Evolutionary conservation across 805 yeast species (phyloP), one percentile per base, ranked within the genome.

Genomic region (Metschnikowia picachoensis): DNA sequence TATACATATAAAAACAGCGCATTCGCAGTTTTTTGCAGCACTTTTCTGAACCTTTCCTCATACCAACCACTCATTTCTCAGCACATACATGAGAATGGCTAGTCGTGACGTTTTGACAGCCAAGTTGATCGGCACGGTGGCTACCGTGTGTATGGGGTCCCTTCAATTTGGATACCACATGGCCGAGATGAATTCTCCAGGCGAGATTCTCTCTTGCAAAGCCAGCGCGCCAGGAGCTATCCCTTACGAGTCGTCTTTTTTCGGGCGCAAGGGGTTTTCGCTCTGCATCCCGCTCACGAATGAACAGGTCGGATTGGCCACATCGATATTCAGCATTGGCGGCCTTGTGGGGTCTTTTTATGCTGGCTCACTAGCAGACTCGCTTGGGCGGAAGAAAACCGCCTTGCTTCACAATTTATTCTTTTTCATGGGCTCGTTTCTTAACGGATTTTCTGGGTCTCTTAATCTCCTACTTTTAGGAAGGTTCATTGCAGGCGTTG

Each of bases 141-240:
- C 74, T 1, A 79, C 86, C 11, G 80, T 83, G 6, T 86, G 95
- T 54, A 59, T 89, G 20, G 90, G 91, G 2, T 80, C 95, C 2
- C 70, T 91, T 11, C 97, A 90, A 64, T 94, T 85, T 64, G 99
- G 99, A 1, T 89, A 87, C 63, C 98, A 94, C 62, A 83, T 92
- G 85, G 85, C 97, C 1, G 97, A 91, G 63, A 74, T 92, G 61
- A 92, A 92, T 66, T 95, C 97, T 7, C 97, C 97, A 0, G 86
- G 85, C 47, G 75, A 77, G 12, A 77, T 79, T 30, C 72, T 89
- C 39, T 76, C 87, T 10, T 88, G 96, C 59, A 64, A 59, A 20
- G 50, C 47, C 3, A 48, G 60, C 5, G 55, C 51, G 8, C 74
- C 76, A 1, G 71, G 67, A 7, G 28, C 28, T 5, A 32, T 56